phyloP scores from a whole-genome alignment of 805 yeast genomes.

The Candida corydali region DNA sequence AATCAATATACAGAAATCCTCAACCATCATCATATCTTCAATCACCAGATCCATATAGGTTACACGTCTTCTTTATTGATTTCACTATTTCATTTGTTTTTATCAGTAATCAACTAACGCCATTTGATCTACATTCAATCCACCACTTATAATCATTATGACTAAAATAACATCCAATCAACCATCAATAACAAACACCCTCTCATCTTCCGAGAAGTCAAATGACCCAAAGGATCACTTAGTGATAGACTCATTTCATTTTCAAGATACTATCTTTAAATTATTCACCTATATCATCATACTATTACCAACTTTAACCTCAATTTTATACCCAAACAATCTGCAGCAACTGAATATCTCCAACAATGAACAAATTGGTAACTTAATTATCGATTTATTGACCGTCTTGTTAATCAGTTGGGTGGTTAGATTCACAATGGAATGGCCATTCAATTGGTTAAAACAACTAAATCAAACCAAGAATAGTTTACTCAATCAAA shows the following conservation, averaged over 20 bases:
- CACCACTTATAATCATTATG: too few species aligned
- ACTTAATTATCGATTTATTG: slow-evolving; percentile 27
- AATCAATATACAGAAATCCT: too few species aligned
- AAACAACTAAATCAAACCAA: slow-evolving; percentile 18
- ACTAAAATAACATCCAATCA: too few species aligned
- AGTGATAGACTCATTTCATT: slow-evolving; percentile 1
- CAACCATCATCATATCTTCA: too few species aligned
- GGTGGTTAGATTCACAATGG: slow-evolving; percentile 28
- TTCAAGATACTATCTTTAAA: slow-evolving; percentile 11
- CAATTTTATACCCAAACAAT: slow-evolving; percentile 20
- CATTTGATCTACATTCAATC: too few species aligned
- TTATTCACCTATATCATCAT: slow-evolving; percentile 18
- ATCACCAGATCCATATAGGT: too few species aligned
- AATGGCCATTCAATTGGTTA: slow-evolving; percentile 44
- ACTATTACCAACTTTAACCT: slow-evolving; percentile 22
- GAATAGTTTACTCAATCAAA: slow-evolving; percentile 12
- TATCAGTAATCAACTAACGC: too few species aligned
- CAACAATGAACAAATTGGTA: slow-evolving; percentile 17
- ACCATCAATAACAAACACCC: too few species aligned
- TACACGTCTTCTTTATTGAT: too few species aligned
- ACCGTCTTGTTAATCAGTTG: slow-evolving; percentile 29
- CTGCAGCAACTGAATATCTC: slow-evolving; percentile 10
- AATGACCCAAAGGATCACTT: too few species aligned
- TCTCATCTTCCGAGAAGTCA: too few species aligned
- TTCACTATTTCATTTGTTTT: too few species aligned